A percentile compares a stretch with the other conserved stretches of the same genome.
Evolutionary conservation across 176 grass and related monocot genomes (phyloP).

Genomic region (Eleusine indica): DNA sequence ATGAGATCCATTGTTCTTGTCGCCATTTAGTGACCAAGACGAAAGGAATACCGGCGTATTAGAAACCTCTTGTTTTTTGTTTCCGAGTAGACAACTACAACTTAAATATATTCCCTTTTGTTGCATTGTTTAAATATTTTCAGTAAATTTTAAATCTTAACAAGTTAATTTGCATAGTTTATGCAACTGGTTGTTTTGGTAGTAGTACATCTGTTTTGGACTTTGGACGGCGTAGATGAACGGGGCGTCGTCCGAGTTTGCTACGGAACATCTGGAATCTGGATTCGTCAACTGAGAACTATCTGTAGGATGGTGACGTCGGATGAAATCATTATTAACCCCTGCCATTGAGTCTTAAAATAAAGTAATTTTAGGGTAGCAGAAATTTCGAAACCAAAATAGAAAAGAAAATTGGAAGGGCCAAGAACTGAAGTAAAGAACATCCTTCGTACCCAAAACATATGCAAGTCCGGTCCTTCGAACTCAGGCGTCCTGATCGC

Average conservation of each 20-base stretch:
- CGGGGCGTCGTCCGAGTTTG: not conserved
- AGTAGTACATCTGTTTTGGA: not conserved
- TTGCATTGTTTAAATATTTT: not conserved
- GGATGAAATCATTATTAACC: not conserved
- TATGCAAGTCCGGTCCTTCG: slow-evolving; percentile 29
- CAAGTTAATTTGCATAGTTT: not conserved
- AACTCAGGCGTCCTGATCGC: slow-evolving; percentile 36
- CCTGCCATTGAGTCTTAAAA: not conserved
- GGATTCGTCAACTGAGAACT: slow-evolving; percentile 19
- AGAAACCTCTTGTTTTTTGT: not conserved
- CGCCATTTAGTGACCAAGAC: not conserved
- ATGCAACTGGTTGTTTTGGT: not conserved
- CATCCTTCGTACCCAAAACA: slow-evolving; percentile 28
- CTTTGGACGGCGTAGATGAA: slow-evolving; percentile 29
- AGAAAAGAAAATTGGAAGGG: not conserved
- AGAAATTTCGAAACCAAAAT: slow-evolving; percentile 8
- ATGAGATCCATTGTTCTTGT: slow-evolving; percentile 5
- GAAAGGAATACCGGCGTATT: not conserved
- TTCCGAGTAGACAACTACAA: not conserved
- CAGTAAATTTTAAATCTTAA: not conserved
- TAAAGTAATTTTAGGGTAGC: slow-evolving; percentile 11
- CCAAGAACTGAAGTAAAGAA: slow-evolving; percentile 24
- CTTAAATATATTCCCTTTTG: not conserved
- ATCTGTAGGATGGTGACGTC: slow-evolving; percentile 14
- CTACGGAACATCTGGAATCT: slow-evolving; percentile 13